A percentile compares a stretch with the other conserved stretches of the same genome.
Evolutionary conservation across 108 stramenopile genomes (phyloP).

Genomic region (Schizochytrium sp.): DNA sequence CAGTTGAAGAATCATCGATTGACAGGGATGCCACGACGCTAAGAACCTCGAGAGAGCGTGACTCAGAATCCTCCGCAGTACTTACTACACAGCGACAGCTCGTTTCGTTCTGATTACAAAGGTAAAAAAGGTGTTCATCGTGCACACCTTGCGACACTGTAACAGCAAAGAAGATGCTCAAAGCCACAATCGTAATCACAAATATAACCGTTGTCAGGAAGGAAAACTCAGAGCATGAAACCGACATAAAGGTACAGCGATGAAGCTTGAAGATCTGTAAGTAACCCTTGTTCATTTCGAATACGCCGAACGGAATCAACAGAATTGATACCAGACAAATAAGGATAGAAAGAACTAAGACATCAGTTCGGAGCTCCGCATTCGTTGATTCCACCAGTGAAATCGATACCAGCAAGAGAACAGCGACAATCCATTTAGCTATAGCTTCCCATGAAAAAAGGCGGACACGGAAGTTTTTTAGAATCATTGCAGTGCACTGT

Average conservation of each 20-base stretch:
- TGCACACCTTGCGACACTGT: not conserved
- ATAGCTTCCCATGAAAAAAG: not conserved
- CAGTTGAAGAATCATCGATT: not conserved
- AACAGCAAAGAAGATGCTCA: constrained; percentile 36
- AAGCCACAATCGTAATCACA: not conserved
- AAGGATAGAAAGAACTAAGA: not conserved
- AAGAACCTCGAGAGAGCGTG: not conserved
- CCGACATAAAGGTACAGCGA: not conserved
- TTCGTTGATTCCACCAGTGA: not conserved
- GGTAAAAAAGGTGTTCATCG: not conserved
- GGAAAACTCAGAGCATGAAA: constrained; percentile 9
- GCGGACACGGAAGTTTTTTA: constrained; percentile 3
- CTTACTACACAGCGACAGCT: not conserved
- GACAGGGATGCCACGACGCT: not conserved
- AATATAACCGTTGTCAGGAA: not conserved
- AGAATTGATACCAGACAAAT: not conserved
- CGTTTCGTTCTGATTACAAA: not conserved
- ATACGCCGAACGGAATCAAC: constrained; percentile 14
- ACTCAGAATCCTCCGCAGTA: not conserved
- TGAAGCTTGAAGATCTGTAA: constrained; percentile 52
- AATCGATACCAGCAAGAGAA: constrained; percentile 19
- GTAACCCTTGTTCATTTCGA: constrained; percentile 38
- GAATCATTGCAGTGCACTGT: not conserved
- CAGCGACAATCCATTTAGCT: constrained; percentile 21
- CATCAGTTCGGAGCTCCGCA: constrained; percentile 29